Evolutionary conservation across 1,284 basidiomycete species (phyloP), one percentile per base, ranked within the genome.

Genomic region (Neolentinus lepideus): DNA sequence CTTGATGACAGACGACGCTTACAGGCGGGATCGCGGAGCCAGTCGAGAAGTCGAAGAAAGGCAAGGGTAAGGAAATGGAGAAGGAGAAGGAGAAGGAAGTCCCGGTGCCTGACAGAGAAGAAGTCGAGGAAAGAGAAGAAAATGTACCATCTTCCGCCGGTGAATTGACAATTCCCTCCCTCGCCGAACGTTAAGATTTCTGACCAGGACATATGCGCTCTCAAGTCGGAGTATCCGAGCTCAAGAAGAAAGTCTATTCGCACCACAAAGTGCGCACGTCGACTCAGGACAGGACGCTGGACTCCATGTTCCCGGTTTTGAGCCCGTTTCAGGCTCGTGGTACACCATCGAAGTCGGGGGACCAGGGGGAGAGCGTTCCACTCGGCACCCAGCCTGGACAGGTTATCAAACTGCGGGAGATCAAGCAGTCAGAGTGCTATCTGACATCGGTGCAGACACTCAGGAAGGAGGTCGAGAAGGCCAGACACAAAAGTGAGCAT

Each of bases 201-300:
- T n/a, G n/a, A n/a, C n/a, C n/a, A n/a, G n/a, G n/a, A n/a, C n/a
- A n/a, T n/a, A n/a, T n/a, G n/a, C n/a, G n/a, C n/a, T n/a, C n/a
- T n/a, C n/a, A 6, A 31, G 29, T 31, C 58, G 52, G 27, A 54
- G 59, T 56, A 43, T 61, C 66, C 60, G 56, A 67, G 2, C 58
- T 60, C 54, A 75, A 66, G 35, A 64, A 69, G 56, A 82, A 81
- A 61, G 67, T 77, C 1, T 75, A 78, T 56, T 90, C 96, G 0
- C 90, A 98, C 53, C 88, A 95, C 67, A 93, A 97, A 76, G 90
- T 99, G 51, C 84, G 97, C 52, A 95, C 93, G 6, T 97, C 96
- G 19, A 75, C 88, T 14, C 78, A 86, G 52, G 90, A 94, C 57
- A 83, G 94, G 45, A 98, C 94, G 0, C 80, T 99, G 11, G 94